phyloP scores from a whole-genome alignment of 208 protist species.

The Trypanosoma vivax region DNA sequence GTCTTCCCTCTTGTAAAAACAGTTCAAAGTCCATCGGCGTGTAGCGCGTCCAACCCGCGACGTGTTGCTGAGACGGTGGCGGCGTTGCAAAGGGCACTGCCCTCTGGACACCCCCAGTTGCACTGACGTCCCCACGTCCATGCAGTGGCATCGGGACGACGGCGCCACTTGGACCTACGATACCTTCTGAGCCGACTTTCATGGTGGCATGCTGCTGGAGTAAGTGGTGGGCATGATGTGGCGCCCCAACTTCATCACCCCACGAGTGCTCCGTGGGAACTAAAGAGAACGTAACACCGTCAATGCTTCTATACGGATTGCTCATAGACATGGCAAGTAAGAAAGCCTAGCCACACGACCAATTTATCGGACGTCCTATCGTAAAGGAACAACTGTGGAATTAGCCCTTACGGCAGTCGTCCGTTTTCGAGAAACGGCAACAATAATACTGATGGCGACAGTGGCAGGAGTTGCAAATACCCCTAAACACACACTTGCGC shows the following conservation, averaged over 20 bases:
- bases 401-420: too few relatives aligned
- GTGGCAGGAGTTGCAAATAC: too few relatives aligned
- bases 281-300: slow-evolving; percentile 14
- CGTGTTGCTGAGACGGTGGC: not conserved
- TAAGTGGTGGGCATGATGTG: not conserved
- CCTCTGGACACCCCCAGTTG: slow-evolving; percentile 1
- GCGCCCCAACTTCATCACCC: slow-evolving; percentile 10
- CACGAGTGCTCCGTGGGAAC: slow-evolving; percentile 15
- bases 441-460: too few relatives aligned
- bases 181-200: not conserved
- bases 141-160: not conserved
- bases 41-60: slow-evolving; percentile 32
- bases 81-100: not conserved
- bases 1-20: slow-evolving; percentile 63
- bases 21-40: slow-evolving; percentile 85
- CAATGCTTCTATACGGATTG: too few relatives aligned
- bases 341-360: too few relatives aligned
- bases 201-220: not conserved
- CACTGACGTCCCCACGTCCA: slow-evolving; percentile 1
- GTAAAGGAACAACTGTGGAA: too few relatives aligned
- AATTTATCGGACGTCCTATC: too few relatives aligned
- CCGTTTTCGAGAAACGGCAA: too few relatives aligned
- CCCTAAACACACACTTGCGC: too few relatives aligned
- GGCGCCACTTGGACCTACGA: not conserved
- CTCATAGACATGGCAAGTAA: too few relatives aligned